Base-by-base conservation (phyloP, 352 stramenopile species). In the Phytophthora europaea region DNA sequence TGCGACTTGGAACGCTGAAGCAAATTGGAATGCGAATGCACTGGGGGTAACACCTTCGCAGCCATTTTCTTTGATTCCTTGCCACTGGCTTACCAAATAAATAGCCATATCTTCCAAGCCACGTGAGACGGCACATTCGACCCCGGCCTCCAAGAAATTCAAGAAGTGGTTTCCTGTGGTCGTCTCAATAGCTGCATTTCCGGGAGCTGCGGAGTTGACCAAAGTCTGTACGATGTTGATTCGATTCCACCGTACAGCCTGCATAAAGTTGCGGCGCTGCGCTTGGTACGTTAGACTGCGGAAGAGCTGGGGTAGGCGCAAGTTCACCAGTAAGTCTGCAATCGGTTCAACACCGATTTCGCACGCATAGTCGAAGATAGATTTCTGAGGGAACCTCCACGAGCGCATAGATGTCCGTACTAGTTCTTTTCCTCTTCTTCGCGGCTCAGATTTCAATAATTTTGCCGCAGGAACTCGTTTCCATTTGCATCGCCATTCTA, bases 21-120 rank as follows among this genome's bases (percentile, higher is more conserved):
- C 84, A 55, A 93, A 94, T 62, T 93, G 87, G 43, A 93, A 92
- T 2, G 84, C 81, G 70, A 93, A 93, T 6, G 80, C 74, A 50
- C 67, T 81, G 0, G 78, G 61, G 50, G 84, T 81, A 13, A 51
- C 72, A 4, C 58, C 72, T 15, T 58, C 76, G 9, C 50, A 31
- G 1, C 60, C 72, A 58, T 80, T 84, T 65, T 85, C 81, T 50
- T 83, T 86, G 47, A 81, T 76, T 1, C 77, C 76, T 31, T 83
- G 65, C 84, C 85, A 93, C 3, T 89, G 65, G 2, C 52, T 75
- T 4, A 93, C 70, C 38, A 94, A 72, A 28, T 77, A 79, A 15
- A 91, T 82, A 9, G 83, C 76, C 78, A 93, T 90, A 4, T 85
- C 75, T 66, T 91, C 74, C n/a, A 92, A 76, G 20, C 87, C 87